These are phyloP conservation scores for Chalciporus chontae DNA, from an alignment of 768 basidiomycete genomes.

Conservation along the genomic window DNA sequence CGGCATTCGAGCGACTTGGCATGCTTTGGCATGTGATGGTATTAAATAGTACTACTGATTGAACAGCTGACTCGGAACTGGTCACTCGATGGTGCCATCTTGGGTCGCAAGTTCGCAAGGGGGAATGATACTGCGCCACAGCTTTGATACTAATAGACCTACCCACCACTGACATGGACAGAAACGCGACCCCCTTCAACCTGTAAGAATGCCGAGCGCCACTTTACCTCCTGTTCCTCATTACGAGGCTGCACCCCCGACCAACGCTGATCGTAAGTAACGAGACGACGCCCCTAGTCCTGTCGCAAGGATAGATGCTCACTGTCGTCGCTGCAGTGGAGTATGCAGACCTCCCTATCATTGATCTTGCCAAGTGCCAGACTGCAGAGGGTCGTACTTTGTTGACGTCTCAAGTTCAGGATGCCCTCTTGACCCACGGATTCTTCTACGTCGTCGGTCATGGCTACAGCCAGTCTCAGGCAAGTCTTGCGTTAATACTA, in stretches of 20 bases:
- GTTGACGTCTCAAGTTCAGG: constrained; percentile 39
- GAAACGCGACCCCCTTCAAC: not conserved
- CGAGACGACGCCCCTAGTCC: not conserved
- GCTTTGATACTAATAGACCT: not conserved
- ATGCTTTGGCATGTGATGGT: no score
- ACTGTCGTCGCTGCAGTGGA: constrained; percentile 39
- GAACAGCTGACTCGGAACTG: no score
- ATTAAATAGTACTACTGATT: no score
- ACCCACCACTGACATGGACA: not conserved
- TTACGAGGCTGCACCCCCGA: constrained; percentile 34
- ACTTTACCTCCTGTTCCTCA: constrained; percentile 34
- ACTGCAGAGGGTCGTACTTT: constrained; percentile 36
- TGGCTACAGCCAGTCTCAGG: constrained; percentile 38
- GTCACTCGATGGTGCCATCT: not conserved
- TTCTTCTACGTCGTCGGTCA: constrained; percentile 41
- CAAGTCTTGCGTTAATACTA: constrained; percentile 4
- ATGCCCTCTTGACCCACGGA: constrained; percentile 44
- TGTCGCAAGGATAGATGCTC: constrained; percentile 4
- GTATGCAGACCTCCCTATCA: constrained; percentile 49
- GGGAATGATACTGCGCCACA: not conserved
- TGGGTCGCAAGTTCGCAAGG: not conserved
- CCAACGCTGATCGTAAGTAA: constrained; percentile 34
- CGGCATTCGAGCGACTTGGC: no score
- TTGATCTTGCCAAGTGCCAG: constrained; percentile 44
- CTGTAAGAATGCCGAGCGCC: constrained; percentile 28